Evolutionary conservation across 2,329 filamentous ascomycete species (phyloP).

Genomic region (Paecilomyces sp.): DNA sequence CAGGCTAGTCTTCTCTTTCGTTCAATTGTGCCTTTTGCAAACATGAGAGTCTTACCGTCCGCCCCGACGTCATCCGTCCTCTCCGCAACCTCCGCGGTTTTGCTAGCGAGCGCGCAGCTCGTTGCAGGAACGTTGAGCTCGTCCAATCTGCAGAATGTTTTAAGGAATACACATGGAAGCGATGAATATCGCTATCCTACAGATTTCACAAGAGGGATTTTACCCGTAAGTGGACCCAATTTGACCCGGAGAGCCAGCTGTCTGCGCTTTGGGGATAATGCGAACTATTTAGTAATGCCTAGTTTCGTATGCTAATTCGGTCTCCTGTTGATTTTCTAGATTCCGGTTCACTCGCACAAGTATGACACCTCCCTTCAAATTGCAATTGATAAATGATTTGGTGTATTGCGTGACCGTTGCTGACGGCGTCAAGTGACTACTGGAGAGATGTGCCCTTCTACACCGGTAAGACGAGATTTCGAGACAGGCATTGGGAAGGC

Average conservation of each 20-base stretch:
- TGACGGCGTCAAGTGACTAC: slow-evolving; percentile 52
- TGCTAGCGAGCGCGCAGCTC: slow-evolving; percentile 14
- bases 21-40: neutral
- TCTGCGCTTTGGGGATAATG: neutral
- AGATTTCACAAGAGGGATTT: slow-evolving; percentile 52
- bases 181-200: slow-evolving; percentile 54
- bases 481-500: slow-evolving; percentile 2
- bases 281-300: neutral
- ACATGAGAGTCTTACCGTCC: neutral
- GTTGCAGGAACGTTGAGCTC: slow-evolving; percentile 24
- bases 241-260: too few species aligned
- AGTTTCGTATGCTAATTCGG: slow-evolving; percentile 1
- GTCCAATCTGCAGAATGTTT: slow-evolving; percentile 47
- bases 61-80: neutral
- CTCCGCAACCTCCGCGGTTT: neutral
- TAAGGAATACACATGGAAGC: slow-evolving; percentile 47
- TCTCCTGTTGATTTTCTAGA: slow-evolving; percentile 15
- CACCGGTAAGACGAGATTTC: slow-evolving; percentile 26
- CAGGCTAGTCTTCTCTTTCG: neutral
- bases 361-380: slow-evolving; percentile 10
- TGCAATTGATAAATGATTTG: neutral
- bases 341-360: slow-evolving; percentile 37
- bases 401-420: neutral
- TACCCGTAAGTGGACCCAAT: slow-evolving; percentile 40
- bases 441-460: slow-evolving; percentile 41